Evolutionary conservation across 2,329 filamentous ascomycete species (phyloP), one percentile per base, ranked within the genome.

Genomic region (Neopestalotiopsis sp.): DNA sequence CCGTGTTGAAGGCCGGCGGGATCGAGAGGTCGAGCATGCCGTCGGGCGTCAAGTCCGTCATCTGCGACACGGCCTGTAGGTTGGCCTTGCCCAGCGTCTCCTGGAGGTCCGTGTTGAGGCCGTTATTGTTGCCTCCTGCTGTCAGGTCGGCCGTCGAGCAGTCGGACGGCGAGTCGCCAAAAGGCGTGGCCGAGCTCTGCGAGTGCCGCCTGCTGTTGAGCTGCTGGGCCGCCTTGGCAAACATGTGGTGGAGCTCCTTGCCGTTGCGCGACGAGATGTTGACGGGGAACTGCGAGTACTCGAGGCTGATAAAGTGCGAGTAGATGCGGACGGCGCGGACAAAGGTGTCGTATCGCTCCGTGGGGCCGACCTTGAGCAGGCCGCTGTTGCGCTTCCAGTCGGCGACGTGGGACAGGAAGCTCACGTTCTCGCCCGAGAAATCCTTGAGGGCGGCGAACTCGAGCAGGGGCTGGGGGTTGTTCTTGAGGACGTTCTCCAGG

Each of bases 391-490:
- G 69, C 68, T 84, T 85, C 83, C 84, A 89, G 67, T 81, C 79
- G 13, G 79, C 76, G 30, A 88, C 81, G 49, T 80, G 79, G 28
- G 80, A 83, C 1, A 89, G 79, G 77, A 89, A 89, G 38, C 86
- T 82, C 71, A 89, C 85, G 72, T 89, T 89, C 74, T 89, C 87
- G 12, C 86, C 86, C 0, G 86, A 88, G 73, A 89, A 88, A 70
- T 89, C 87, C 68, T 83, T 83, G 0, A 82, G 79, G 2, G 86
- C 86, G 1, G 87, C 85, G 73, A 87, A 89, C 64, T 84, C 78
- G 40, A 87, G 83, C 0, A 89, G 79, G 1, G 82, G 82, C 1
- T 80, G 77, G 1, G 83, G 81, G 71, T 87, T 85, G 67, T 80
- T 77, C 6, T 79, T 74, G 1, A 89, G 77, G 13, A 83, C 82